Percentiles rank a stretch among this genome's conserved stretches.
phyloP scores from a whole-genome alignment of 139 green algal species.

The Haematococcus sp. region DNA sequence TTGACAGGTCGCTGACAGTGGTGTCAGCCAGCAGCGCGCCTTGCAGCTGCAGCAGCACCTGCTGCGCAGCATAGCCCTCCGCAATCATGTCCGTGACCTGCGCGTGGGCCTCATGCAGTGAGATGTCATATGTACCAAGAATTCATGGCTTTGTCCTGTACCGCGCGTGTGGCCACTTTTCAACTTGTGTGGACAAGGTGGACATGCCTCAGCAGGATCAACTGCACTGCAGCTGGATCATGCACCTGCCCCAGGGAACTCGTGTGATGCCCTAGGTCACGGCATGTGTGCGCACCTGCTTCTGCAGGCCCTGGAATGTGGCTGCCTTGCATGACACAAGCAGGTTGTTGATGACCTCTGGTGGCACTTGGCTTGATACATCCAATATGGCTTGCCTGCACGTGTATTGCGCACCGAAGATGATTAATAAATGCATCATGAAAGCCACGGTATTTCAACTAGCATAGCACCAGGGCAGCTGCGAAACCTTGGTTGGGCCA shows the following conservation, averaged over 20 bases:
- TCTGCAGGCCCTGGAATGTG: slow-evolving; percentile 39
- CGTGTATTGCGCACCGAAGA: no score
- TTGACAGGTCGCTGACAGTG: slow-evolving; percentile 20
- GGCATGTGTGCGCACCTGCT: slow-evolving; percentile 20
- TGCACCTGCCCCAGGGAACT: no score
- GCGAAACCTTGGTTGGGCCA: no score
- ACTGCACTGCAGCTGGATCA: no score
- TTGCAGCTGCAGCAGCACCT: slow-evolving; percentile 84
- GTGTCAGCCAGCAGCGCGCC: slow-evolving; percentile 44
- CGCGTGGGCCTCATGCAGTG: no score
- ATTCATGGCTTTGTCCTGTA: no score
- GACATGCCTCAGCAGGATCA: neutral
- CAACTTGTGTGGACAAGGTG: no score
- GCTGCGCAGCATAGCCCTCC: slow-evolving; percentile 73
- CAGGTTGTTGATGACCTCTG: slow-evolving; percentile 38
- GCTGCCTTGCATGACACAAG: slow-evolving; percentile 28
- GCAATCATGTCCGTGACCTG: slow-evolving; percentile 64
- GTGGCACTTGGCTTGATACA: slow-evolving; percentile 52
- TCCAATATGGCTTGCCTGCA: slow-evolving; percentile 50
- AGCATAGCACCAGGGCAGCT: no score
- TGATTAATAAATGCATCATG: no score
- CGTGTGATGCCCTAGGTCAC: no score
- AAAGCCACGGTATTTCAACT: no score
- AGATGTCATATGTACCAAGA: neutral
- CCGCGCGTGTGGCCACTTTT: no score